phyloP scores from a whole-genome alignment of 257 asterid species.

The Osmanthus fragrans region DNA sequence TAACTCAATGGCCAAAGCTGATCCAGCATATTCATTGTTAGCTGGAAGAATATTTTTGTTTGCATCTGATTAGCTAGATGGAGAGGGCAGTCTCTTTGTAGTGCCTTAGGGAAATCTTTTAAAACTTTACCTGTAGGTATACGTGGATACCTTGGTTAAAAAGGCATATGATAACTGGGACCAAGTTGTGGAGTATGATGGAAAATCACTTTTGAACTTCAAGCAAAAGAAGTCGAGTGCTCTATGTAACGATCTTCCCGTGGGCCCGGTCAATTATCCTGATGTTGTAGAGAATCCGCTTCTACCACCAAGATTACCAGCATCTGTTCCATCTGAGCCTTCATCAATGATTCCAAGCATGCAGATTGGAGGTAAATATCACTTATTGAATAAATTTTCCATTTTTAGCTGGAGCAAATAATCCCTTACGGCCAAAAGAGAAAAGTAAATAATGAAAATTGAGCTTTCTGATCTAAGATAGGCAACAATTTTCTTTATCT shows the following conservation, averaged over 20 bases:
- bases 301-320: constrained; percentile 47
- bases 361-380: constrained; percentile 64
- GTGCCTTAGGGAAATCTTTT: constrained; percentile 2
- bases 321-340: constrained; percentile 48
- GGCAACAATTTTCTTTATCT: neutral
- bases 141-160: constrained; percentile 83
- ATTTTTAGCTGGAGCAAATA: constrained; percentile 5
- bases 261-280: constrained; percentile 61
- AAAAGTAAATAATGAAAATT: neutral
- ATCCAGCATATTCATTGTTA: neutral
- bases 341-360: constrained; percentile 51
- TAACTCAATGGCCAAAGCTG: neutral
- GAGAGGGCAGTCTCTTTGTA: neutral
- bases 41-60: neutral
- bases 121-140: constrained; percentile 45
- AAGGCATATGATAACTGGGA: constrained; percentile 94
- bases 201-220: constrained; percentile 69
- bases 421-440: neutral
- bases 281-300: constrained; percentile 58
- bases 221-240: constrained; percentile 61
- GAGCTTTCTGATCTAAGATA: neutral
- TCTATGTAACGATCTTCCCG: constrained; percentile 46
- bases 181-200: constrained; percentile 95
- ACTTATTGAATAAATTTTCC: neutral
- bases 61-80: neutral